Base-by-base conservation (phyloP, 2,329 filamentous ascomycete species). In the Hymenoscyphus salicellus region DNA sequence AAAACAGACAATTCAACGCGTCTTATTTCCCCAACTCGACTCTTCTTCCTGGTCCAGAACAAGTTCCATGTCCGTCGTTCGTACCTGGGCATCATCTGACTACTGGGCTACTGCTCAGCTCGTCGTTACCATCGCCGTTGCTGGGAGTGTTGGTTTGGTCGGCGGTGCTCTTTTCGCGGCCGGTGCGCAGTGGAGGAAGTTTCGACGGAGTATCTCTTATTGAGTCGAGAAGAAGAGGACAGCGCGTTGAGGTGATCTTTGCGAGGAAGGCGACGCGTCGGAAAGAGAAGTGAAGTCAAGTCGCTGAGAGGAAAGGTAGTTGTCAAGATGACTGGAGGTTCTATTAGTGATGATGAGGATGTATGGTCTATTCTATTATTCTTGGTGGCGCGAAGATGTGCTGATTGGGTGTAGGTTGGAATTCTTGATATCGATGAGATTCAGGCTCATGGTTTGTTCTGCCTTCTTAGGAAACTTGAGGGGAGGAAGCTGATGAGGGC, bases 381-480 rank as follows among this genome's bases (percentile, higher is more conserved):
- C n/a, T 49, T 4, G 16, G 14, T 14, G 5, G 26, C 16, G 5
- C 14, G 30, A 46, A 14, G 26, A 38, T 14, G 17, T 63, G 57
- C 60, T 67, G 33, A 61, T 58, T n/a, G 26, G 43, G 7, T 16
- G 52, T 33, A 74, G 70, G 64, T 28, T 64, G 59, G 62, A 36
- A 89, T 90, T 68, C 79, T 89, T 63, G 86, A 89, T 70, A 86
- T 90, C 65, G 88, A 90, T 66, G 79, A 81, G 55, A 84, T 90
- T 36, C 87, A 89, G 75, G 81, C 84, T 38, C 86, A 90, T 74
- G 88, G 85, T 58, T 23, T 17, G 43, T 36, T 26, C 6, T 10
- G 23, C 60, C 41, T 52, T 60, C 28, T 16, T 61, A 20, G 55
- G 20, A 20, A 16, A 4, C 14, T 38, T 36, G 8, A 1, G 3